phyloP scores from a whole-genome alignment of 2,329 filamentous ascomycete species.

The Fusarium buxicola region DNA sequence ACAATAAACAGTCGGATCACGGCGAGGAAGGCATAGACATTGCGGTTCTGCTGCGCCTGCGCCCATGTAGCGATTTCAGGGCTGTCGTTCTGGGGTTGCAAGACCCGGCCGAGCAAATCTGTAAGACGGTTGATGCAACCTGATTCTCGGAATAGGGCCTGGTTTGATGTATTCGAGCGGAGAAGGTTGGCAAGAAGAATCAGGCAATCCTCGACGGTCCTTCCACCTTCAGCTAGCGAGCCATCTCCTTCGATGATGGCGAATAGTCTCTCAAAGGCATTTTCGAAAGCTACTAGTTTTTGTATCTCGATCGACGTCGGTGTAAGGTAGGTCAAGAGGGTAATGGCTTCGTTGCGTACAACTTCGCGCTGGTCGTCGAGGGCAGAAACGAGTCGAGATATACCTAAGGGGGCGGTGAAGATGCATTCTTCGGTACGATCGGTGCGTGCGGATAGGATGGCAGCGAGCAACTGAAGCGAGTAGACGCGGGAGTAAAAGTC shows the following conservation, averaged over 20 bases:
- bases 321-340: slow-evolving; percentile 89
- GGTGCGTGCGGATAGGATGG: slow-evolving; percentile 85
- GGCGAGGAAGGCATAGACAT: slow-evolving; percentile 88
- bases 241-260: slow-evolving; percentile 85
- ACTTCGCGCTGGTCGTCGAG: slow-evolving; percentile 89
- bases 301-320: slow-evolving; percentile 89
- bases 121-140: slow-evolving; percentile 81
- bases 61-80: slow-evolving; percentile 78
- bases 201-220: slow-evolving; percentile 91
- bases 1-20: slow-evolving; percentile 89
- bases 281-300: slow-evolving; percentile 95
- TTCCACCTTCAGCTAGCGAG: slow-evolving; percentile 82
- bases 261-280: slow-evolving; percentile 90
- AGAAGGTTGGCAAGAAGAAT: slow-evolving; percentile 91
- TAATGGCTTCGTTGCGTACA: slow-evolving; percentile 86
- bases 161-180: slow-evolving; percentile 88
- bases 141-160: slow-evolving; percentile 92
- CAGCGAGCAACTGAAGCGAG: slow-evolving; percentile 86
- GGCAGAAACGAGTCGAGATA: slow-evolving; percentile 84
- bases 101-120: slow-evolving; percentile 72
- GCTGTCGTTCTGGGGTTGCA: slow-evolving; percentile 64
- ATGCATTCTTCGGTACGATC: slow-evolving; percentile 96
- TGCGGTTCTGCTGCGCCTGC: slow-evolving; percentile 83
- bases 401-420: slow-evolving; percentile 87
- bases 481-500: slow-evolving; percentile 95